Percentiles rank a stretch among this genome's conserved stretches.
Conservation (phyloP, 2,329 filamentous ascomycete species). For the Fusarium nodosum region DNA sequence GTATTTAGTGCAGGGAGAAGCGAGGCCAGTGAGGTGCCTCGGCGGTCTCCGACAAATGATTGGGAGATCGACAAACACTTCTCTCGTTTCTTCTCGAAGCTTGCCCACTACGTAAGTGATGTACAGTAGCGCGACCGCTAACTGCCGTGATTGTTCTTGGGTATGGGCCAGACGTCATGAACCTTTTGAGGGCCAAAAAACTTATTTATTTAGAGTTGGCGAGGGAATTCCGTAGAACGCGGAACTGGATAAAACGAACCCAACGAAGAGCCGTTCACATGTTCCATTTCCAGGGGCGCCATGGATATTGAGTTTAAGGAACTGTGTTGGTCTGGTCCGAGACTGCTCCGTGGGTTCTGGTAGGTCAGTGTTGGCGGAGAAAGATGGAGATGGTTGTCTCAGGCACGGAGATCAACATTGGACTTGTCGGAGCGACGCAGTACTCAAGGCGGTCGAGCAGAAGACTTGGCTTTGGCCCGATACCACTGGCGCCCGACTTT, state of each 20-base stretch:
- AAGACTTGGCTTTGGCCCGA: conserved; percentile 48
- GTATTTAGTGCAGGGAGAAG: conserved; percentile 9
- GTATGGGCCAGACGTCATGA: conserved; percentile 18
- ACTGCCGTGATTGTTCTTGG: conserved; percentile 29
- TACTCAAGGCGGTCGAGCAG: conserved; percentile 38
- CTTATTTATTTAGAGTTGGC: conserved; percentile 23
- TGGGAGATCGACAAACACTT: conserved; percentile 27
- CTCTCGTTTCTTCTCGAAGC: conserved; percentile 39
- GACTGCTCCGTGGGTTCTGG: conserved; percentile 14
- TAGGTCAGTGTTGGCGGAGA: conserved; percentile 30
- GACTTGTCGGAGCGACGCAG: conserved; percentile 29
- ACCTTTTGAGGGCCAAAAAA: not conserved
- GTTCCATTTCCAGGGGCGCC: conserved; percentile 25
- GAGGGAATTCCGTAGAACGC: conserved; percentile 14
- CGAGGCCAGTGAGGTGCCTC: not conserved
- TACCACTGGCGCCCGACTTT: conserved; percentile 47
- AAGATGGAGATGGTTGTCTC: conserved; percentile 42
- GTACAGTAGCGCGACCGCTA: conserved; percentile 30
- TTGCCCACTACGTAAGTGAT: conserved; percentile 33
- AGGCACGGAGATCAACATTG: conserved; percentile 40
- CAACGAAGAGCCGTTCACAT: conserved; percentile 27
- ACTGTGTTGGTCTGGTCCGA: conserved; percentile 6
- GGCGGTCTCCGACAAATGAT: conserved; percentile 16
- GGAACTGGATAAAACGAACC: conserved; percentile 8
- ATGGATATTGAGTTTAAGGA: conserved; percentile 40